Base-by-base conservation (phyloP, 192 early-diverging fungal genomes). In the Lobosporangium transversale region DNA sequence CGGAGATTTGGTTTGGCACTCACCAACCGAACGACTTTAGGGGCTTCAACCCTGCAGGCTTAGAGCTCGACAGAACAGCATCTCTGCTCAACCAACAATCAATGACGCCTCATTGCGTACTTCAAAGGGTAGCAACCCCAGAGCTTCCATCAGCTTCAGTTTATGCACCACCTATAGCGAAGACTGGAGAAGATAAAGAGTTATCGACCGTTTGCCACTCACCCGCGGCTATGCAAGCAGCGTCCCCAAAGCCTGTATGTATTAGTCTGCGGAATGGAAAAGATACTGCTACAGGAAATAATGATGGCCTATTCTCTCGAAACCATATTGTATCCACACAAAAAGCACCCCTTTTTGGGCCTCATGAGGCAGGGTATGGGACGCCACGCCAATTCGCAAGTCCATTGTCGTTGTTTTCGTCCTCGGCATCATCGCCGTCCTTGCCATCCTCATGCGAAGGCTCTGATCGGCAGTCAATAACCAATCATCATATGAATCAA, bases 41-140 rank as follows among this genome's bases (percentile, higher is more conserved):
- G 2, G 64, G 73, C 3, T 76, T 76, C 48, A 76, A 76, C n/a
- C 73, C 73, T 24, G 64, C 58, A 27, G 73, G 65, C 4, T 27
- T 76, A 12, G 55, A 24, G 14, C 40, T 76, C 36, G 32, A 27
- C 11, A 45, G 23, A 20, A 21, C 51, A 2, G 53, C 68, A 24
- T 26, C 53, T n/a, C 17, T 15, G 17, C 45, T 14, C 10, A 15
- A 29, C 57, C 23, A 24, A 18, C 3, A 17, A 20, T 3, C 42
- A 43, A 24, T 37, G 48, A n/a, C n/a, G n/a, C n/a, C n/a, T n/a
- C n/a, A n/a, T n/a, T n/a, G n/a, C n/a, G n/a, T n/a, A n/a, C n/a
- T n/a, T n/a, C n/a, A n/a, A n/a, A n/a, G n/a, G n/a, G n/a, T n/a
- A n/a, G n/a, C n/a, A n/a, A n/a, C n/a, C n/a, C n/a, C n/a, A n/a